Percentiles rank a stretch among this genome's conserved stretches.
Conservation (phyloP, 2,329 filamentous ascomycete species). For the Trichophyton verrucosum region DNA sequence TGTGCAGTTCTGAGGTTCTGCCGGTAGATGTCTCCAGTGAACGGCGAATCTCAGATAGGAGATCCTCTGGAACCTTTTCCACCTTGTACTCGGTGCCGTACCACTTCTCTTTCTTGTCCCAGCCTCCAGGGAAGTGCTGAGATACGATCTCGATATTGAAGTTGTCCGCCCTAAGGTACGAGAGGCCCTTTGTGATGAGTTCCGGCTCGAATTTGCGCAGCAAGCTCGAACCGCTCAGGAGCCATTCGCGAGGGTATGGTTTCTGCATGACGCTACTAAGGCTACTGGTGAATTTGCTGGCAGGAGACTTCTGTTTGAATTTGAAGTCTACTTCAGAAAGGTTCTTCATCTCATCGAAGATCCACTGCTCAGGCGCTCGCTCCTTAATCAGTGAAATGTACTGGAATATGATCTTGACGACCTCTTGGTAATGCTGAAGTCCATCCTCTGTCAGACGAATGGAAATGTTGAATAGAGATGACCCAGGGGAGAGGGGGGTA, state of each 20-base stretch:
- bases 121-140: constrained; percentile 68
- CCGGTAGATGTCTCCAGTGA: constrained; percentile 49
- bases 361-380: constrained; percentile 74
- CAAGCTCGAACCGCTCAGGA: constrained; percentile 67
- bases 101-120: constrained; percentile 88
- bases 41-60: constrained; percentile 56
- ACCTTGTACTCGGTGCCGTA: constrained; percentile 90
- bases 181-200: constrained; percentile 61
- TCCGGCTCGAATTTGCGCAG: constrained; percentile 68
- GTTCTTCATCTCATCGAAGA: constrained; percentile 81
- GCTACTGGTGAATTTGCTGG: constrained; percentile 76
- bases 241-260: constrained; percentile 70
- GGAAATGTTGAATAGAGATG: constrained; percentile 66
- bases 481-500: constrained; percentile 64
- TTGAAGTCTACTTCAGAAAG: constrained; percentile 90
- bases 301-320: constrained; percentile 84
- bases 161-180: constrained; percentile 71
- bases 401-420: constrained; percentile 75
- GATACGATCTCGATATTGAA: constrained; percentile 75
- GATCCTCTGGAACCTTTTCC: constrained; percentile 64
- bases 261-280: constrained; percentile 85
- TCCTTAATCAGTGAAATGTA: constrained; percentile 81
- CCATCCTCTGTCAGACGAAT: constrained; percentile 76
- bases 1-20: constrained; percentile 59
- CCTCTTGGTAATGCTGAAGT: constrained; percentile 66